Base-by-base conservation (phyloP, 2,329 filamentous ascomycete genomes). In the Aspergillus awamori region DNA sequence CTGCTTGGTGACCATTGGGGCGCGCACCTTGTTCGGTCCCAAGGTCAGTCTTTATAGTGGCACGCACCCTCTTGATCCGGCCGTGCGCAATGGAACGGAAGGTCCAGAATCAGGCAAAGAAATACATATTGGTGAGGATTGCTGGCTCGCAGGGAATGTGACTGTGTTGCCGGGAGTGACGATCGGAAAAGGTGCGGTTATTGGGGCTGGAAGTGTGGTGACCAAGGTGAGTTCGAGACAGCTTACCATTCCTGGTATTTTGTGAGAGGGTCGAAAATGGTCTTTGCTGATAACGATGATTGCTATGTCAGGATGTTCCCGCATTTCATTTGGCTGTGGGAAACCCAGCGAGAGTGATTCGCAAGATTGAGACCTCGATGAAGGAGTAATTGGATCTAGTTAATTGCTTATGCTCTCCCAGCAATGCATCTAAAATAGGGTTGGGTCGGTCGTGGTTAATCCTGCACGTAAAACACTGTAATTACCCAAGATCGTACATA, bases 151-250 rank as follows among this genome's bases (percentile, higher is more conserved):
- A 1, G 90, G 90, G 0, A 89, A 88, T 70, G 87, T 87, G 5
- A 86, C 82, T 22, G 85, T 96, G 17, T 79, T 93, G 47, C 87
- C 91, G 0, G 92, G 92, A 0, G 87, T 96, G 24, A 93, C 84
- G 1, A 89, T 96, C 65, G 92, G 93, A 0, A 82, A 84, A 58
- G 92, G 92, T 0, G 83, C 81, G 4, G 90, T 88, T 0, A 83
- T 96, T 62, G 93, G 91, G 1, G 92, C 93, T 1, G 91, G 89
- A 1, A 92, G 89, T 72, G 90, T 96, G 4, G 92, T 96, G 24
- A 95, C 91, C 2, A 95, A 89, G 79, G 83, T 83, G 66, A 52
- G 49, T 36, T 39, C 33, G 11, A 36, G 20, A 10, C 13, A 39
- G 26, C 13, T 30, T 36, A 38, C 28, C 6, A 17, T 39, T 15